Base-by-base conservation (phyloP, 805 yeast species). In the Limtongia smithiae region DNA sequence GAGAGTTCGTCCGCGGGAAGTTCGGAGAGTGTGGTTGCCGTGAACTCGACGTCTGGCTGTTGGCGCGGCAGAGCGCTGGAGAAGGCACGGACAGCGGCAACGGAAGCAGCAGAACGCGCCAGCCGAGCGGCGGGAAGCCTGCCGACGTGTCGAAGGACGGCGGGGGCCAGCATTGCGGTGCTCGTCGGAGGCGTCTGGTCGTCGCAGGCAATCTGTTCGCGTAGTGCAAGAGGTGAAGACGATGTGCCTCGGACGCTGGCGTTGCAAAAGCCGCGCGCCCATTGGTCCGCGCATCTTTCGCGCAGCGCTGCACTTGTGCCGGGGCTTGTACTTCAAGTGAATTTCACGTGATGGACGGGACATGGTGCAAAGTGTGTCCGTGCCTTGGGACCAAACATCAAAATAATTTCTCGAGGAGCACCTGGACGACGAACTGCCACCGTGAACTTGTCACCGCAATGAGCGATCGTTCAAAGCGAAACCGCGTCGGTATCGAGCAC, bases 401-500 rank as follows among this genome's bases (percentile, higher is more conserved):
- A n/a, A n/a, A n/a, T n/a, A n/a, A n/a, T n/a, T n/a, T n/a, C n/a
- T n/a, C n/a, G n/a, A n/a, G n/a, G n/a, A n/a, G n/a, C n/a, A n/a
- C n/a, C n/a, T n/a, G n/a, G n/a, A n/a, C n/a, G n/a, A n/a, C n/a
- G n/a, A n/a, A n/a, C n/a, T n/a, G n/a, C n/a, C n/a, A n/a, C n/a
- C n/a, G n/a, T n/a, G n/a, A n/a, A n/a, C n/a, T n/a, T n/a, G n/a
- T n/a, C n/a, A n/a, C n/a, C 11, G 30, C 37, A 24, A 44, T 41
- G 41, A 50, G 38, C 28, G 52, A 48, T 17, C 18, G 35, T 28
- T 41, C 37, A 20, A 33, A 28, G 22, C 40, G 60, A 27, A 82
- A 84, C 60, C 78, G 86, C 54, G 91, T 89, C 37, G 90, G 89
- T 27, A 83, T 89, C 44, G 95, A 90, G 64, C 83, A 83, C 67